These are phyloP conservation scores for Crithidia sp. DNA, from an alignment of 208 protist genomes.

Conservation along the genomic window DNA sequence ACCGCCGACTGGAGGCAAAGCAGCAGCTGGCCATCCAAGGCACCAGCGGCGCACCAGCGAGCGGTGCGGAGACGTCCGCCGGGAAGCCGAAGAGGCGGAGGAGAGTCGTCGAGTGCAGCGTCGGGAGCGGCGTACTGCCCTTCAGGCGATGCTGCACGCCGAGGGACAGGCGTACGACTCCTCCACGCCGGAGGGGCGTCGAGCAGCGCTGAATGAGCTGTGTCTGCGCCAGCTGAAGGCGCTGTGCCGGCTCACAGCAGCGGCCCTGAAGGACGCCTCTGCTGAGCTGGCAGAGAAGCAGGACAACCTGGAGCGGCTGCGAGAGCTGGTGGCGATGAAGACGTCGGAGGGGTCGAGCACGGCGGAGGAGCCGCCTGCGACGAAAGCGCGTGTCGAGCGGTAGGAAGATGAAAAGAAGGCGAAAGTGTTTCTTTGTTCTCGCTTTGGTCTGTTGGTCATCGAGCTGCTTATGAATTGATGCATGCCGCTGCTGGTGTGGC, in stretches of 20 bases:
- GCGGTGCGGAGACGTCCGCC: neutral
- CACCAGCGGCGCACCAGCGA: neutral
- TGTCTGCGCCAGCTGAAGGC: conserved; percentile 75
- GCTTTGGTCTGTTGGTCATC: neutral
- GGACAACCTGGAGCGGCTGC: conserved; percentile 30
- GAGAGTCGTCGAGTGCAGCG: conserved; percentile 21
- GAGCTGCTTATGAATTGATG: too few relatives aligned
- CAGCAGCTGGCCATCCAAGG: conserved; percentile 69
- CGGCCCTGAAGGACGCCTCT: conserved; percentile 37
- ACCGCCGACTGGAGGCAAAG: conserved; percentile 54
- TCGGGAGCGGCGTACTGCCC: conserved; percentile 43
- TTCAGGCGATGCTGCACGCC: conserved; percentile 44
- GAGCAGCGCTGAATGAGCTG: conserved; percentile 51
- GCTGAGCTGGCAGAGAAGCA: conserved; percentile 43
- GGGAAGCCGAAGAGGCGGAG: conserved; percentile 17
- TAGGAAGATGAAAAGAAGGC: neutral
- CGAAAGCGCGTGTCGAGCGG: conserved; percentile 3
- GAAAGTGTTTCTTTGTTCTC: neutral
- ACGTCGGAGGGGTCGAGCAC: neutral
- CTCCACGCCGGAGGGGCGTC: conserved; percentile 21
- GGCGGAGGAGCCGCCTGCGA: conserved; percentile 1
- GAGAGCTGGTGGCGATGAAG: conserved; percentile 12
- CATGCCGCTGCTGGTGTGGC: too few relatives aligned
- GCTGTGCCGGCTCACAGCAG: conserved; percentile 54
- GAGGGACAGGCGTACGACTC: conserved; percentile 40